phyloP scores from a whole-genome alignment of 2,329 filamentous ascomycete genomes.

The Didymella glomerata region DNA sequence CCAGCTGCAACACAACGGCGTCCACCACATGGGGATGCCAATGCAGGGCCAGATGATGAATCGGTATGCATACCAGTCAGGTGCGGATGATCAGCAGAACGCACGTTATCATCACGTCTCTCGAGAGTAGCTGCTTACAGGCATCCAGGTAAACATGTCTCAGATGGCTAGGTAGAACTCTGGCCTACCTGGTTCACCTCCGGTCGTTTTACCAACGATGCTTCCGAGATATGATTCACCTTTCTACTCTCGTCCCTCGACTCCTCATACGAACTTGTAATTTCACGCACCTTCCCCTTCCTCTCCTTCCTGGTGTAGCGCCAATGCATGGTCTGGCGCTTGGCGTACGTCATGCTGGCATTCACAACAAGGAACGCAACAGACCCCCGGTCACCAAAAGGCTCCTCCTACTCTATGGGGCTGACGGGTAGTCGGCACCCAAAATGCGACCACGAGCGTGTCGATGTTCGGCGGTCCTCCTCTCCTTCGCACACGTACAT shows the following conservation, averaged over 20 bases:
- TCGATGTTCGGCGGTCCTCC: conserved; percentile 24
- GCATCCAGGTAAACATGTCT: conserved; percentile 40
- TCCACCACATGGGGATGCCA: conserved; percentile 52
- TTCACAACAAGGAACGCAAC: conserved; percentile 27
- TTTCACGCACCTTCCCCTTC: conserved; percentile 36
- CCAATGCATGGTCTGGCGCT: conserved; percentile 43
- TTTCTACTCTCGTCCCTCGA: conserved; percentile 18
- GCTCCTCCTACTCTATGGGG: conserved; percentile 27
- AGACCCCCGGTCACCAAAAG: conserved; percentile 22
- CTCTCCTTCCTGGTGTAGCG: conserved; percentile 33
- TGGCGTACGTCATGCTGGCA: conserved; percentile 41
- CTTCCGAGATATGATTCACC: conserved; percentile 4
- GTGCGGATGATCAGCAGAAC: conserved; percentile 41
- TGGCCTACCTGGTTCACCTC: background rate
- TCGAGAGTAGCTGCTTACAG: conserved; percentile 41
- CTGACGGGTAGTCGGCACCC: conserved; percentile 18
- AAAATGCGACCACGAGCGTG: conserved; percentile 29
- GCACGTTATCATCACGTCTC: conserved; percentile 36
- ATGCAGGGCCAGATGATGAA: conserved; percentile 52
- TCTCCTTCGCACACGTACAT: conserved; percentile 38
- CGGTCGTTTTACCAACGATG: background rate
- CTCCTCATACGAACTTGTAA: conserved; percentile 40
- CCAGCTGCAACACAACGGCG: conserved; percentile 52
- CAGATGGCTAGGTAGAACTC: conserved; percentile 10
- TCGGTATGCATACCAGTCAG: conserved; percentile 47